Evolutionary conservation across 176 grass and related monocot species (phyloP), one percentile per base, ranked within the genome.

Genomic region (Puya raimondii): DNA sequence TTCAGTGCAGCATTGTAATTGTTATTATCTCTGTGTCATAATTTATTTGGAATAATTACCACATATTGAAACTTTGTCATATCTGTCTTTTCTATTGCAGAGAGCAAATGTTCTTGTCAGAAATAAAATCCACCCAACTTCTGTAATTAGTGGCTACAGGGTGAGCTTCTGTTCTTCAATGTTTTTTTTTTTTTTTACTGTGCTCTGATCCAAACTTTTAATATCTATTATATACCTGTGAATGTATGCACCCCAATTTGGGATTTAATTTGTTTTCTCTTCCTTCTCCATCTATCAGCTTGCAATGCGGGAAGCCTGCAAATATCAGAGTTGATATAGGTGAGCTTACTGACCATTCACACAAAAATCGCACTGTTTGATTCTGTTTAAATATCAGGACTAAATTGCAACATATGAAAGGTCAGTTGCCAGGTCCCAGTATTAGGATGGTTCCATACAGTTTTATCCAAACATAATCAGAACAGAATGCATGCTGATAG

Each of bases 51-150:
- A 61, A 61, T 61, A 21, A 9, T 61, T 21, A 61, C 50, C 48
- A 67, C 48, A 21, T 77, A 20, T 26, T 50, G 10, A 71, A 14
- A 42, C 63, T 75, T 75, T 76, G 20, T 61, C 22, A 22, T 33
- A 16, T 15, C 18, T 73, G 15, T 71, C 11, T 72, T 73, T 50
- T 68, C 56, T 74, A 67, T 65, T 80, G 14, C 70, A 99, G 94
- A 78, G 94, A 78, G 94, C 77, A 64, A 90, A 93, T 51, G 89
- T 90, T 69, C 94, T 99, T 63, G 87, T 86, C 52, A 99, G 82
- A 79, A 90, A 99, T 64, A 99, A 86, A 75, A 99, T 99, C 77
- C 94, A 99, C 53, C 94, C 94, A 1, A 93, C 94, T 53, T 93
- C 94, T 68, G 93, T 99, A 64, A 93, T 93, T 10, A 88, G 89